A percentile compares a stretch with the other conserved stretches of the same genome.
Evolutionary conservation across 75 land plant species (phyloP).

Genomic region (Gnetum montanum): DNA sequence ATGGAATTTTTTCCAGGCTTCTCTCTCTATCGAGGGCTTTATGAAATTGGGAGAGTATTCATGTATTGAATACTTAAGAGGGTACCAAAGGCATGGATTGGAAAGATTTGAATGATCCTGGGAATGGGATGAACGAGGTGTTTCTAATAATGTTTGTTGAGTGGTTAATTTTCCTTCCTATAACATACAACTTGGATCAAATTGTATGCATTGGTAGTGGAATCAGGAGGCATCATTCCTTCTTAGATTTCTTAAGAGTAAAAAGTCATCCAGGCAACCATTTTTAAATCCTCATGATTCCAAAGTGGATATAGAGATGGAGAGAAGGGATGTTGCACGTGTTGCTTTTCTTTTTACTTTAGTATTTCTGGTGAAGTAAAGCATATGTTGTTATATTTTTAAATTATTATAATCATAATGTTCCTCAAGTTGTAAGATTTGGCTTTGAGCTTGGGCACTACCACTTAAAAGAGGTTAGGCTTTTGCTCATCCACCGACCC

Average conservation of each 20-base stretch:
- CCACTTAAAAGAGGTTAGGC: too few relatives aligned
- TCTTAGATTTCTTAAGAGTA: conserved; percentile 11
- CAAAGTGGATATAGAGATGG: conserved; percentile 42
- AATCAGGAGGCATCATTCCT: conserved; percentile 18
- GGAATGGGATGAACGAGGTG: conserved; percentile 33
- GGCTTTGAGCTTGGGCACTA: too few relatives aligned
- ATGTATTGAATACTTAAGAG: too few relatives aligned
- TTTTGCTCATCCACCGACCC: too few relatives aligned
- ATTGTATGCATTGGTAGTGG: conserved; percentile 40
- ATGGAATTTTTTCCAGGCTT: too few relatives aligned
- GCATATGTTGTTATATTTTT: too few relatives aligned
- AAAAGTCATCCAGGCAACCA: conserved; percentile 14
- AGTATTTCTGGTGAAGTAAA: too few relatives aligned
- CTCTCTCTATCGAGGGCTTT: too few relatives aligned
- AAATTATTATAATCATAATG: too few relatives aligned
- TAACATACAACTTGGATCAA: conserved; percentile 39
- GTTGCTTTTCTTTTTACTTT: conserved; percentile 53
- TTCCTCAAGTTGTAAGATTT: too few relatives aligned
- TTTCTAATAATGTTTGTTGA: conserved; percentile 31
- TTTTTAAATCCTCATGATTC: conserved; percentile 24
- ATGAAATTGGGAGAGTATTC: too few relatives aligned
- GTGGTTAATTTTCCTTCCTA: conserved; percentile 21
- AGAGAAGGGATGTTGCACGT: conserved; percentile 55
- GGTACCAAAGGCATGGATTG: conserved; percentile 39
- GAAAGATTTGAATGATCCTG: conserved; percentile 22